Conservation (phyloP, 805 yeast species). For the Teunomyces stri region DNA sequence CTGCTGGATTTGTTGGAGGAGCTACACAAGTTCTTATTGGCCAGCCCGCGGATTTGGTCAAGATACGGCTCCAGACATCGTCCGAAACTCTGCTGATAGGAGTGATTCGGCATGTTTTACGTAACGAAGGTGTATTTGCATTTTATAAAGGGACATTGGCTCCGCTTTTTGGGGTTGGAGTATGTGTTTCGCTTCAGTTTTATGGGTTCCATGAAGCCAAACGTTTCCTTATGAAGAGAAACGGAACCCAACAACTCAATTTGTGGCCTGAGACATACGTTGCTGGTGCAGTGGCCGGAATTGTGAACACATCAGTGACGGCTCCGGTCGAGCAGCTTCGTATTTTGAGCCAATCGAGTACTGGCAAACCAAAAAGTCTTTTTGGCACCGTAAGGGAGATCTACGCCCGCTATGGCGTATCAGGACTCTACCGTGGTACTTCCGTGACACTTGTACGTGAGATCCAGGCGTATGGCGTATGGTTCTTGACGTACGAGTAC, state of each 20-base stretch:
- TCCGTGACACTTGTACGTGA: slow-evolving; percentile 56
- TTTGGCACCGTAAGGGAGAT: slow-evolving; percentile 43
- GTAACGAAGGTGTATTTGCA: slow-evolving; percentile 42
- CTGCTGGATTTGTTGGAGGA: slow-evolving; percentile 47
- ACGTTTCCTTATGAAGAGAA: slow-evolving; percentile 46
- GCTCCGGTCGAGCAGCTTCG: slow-evolving; percentile 68
- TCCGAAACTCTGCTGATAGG: slow-evolving; percentile 28
- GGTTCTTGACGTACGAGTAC: slow-evolving; percentile 67
- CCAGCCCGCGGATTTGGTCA: slow-evolving; percentile 46
- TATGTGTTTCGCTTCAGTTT: slow-evolving; percentile 67
- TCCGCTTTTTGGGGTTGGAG: slow-evolving; percentile 50
- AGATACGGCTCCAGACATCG: slow-evolving; percentile 41
- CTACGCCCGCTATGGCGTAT: slow-evolving; percentile 39
- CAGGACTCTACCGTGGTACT: slow-evolving; percentile 56
- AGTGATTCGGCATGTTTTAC: slow-evolving; percentile 34
- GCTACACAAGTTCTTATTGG: slow-evolving; percentile 48
- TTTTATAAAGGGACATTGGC: slow-evolving; percentile 47
- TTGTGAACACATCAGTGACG: slow-evolving; percentile 61
- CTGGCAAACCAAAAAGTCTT: slow-evolving; percentile 16
- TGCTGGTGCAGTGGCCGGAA: slow-evolving; percentile 65
- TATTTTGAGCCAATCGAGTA: slow-evolving; percentile 56
- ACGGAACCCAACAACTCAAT: slow-evolving; percentile 33
- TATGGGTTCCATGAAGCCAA: slow-evolving; percentile 71
- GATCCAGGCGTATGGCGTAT: slow-evolving; percentile 71
- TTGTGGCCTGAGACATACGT: slow-evolving; percentile 56